phyloP scores from a whole-genome alignment of 2,329 filamentous ascomycete species.

The Sarocladium strictum region DNA sequence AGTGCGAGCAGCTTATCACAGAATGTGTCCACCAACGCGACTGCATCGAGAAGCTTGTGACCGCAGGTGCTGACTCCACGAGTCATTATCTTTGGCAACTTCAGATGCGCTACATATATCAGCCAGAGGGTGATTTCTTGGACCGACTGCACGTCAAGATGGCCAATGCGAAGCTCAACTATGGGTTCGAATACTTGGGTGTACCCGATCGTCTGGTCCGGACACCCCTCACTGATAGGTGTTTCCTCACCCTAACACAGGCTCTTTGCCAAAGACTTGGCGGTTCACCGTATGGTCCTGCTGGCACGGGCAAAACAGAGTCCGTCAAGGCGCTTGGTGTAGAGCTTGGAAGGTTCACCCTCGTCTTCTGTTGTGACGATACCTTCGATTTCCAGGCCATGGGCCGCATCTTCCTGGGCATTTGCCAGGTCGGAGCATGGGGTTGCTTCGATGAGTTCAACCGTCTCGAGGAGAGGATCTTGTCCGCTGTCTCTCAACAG shows the following conservation, averaged over 20 bases:
- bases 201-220: conserved; percentile 94
- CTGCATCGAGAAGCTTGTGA: conserved; percentile 78
- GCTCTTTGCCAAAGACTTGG: conserved; percentile 90
- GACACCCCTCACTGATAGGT: conserved; percentile 94
- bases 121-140: conserved; percentile 70
- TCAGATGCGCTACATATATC: conserved; percentile 95
- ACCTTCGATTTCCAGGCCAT: conserved; percentile 99
- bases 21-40: conserved; percentile 98
- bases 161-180: conserved; percentile 92
- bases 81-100: conserved; percentile 89
- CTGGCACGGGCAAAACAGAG: conserved; percentile 97
- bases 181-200: conserved; percentile 96
- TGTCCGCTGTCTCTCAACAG: conserved; percentile 97
- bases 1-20: conserved; percentile 97
- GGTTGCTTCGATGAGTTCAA: conserved; percentile 99
- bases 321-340: conserved; percentile 97
- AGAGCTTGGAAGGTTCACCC: conserved; percentile 91
- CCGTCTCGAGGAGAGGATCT: conserved; percentile 91
- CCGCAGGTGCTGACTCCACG: conserved; percentile 65
- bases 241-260: conserved; percentile 96
- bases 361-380: conserved; percentile 99
- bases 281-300: conserved; percentile 94
- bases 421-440: conserved; percentile 98
- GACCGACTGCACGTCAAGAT: conserved; percentile 87
- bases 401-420: conserved; percentile 98